Conservation (phyloP, 208 protist genomes). For the Crithidia thermophila region DNA sequence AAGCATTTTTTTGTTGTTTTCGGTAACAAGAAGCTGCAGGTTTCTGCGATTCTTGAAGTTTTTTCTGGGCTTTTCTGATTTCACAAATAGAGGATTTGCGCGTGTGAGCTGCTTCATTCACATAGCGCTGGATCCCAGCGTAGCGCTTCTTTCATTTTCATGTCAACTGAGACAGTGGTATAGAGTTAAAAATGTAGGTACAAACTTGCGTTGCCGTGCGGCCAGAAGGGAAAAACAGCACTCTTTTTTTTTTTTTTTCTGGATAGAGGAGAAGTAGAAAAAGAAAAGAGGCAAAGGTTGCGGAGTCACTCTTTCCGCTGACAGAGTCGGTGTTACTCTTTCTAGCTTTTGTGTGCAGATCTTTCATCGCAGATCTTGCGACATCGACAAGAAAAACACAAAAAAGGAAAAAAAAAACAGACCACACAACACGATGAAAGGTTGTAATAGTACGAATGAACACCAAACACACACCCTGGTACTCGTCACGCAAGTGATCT, state of each 20-base stretch:
- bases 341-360: too few species aligned
- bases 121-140: too few species aligned
- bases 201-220: not conserved
- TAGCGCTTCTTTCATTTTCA: too few species aligned
- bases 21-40: not conserved
- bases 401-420: constrained; percentile 8
- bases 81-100: too few species aligned
- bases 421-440: constrained; percentile 7
- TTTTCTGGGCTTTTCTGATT: too few species aligned
- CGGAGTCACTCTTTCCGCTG: not conserved
- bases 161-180: not conserved
- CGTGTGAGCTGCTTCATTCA: too few species aligned
- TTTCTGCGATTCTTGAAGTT: not conserved
- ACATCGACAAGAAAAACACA: too few species aligned
- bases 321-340: not conserved
- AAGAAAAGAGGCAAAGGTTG: constrained; percentile 3
- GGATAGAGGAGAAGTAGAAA: not conserved
- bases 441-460: not conserved
- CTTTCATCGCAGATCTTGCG: too few species aligned
- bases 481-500: too few species aligned
- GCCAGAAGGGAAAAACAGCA: not conserved
- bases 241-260: constrained; percentile 18
- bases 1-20: not conserved
- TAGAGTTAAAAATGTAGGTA: not conserved
- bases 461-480: too few species aligned